phyloP scores from a whole-genome alignment of 805 yeast genomes.

The Myxozyma nipponensis region DNA sequence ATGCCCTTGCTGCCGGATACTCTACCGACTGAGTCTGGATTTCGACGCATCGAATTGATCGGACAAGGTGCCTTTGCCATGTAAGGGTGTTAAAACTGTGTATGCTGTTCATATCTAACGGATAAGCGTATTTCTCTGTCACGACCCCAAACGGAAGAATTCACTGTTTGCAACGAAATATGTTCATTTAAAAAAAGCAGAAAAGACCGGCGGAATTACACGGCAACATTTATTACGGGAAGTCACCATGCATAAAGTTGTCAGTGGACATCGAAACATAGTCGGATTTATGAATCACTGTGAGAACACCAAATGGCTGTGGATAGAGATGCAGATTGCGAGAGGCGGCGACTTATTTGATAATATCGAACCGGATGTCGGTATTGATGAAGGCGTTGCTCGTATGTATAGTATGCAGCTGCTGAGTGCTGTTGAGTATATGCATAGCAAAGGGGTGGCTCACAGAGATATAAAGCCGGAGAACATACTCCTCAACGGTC shows the following conservation, averaged over 20 bases:
- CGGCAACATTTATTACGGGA: slow-evolving; percentile 48
- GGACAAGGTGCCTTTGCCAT: neutral
- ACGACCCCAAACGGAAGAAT: neutral
- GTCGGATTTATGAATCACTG: slow-evolving; percentile 54
- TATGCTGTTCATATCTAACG: neutral
- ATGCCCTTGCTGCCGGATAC: slow-evolving; percentile 1
- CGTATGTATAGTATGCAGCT: slow-evolving; percentile 68
- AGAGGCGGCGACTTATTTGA: slow-evolving; percentile 75
- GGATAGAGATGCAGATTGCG: slow-evolving; percentile 66
- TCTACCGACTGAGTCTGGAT: neutral
- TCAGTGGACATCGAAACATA: slow-evolving; percentile 56
- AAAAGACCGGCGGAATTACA: slow-evolving; percentile 26
- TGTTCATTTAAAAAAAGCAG: slow-evolving; percentile 36
- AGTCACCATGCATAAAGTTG: slow-evolving; percentile 54
- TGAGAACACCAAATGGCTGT: slow-evolving; percentile 53
- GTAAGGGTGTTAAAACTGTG: neutral
- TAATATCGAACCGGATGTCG: slow-evolving; percentile 71
- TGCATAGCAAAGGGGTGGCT: slow-evolving; percentile 63
- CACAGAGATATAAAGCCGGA: slow-evolving; percentile 70
- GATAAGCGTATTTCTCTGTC: slow-evolving; percentile 1
- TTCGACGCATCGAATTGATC: neutral
- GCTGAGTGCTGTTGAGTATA: slow-evolving; percentile 53
- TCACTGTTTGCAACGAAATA: slow-evolving; percentile 4
- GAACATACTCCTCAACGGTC: slow-evolving; percentile 56
- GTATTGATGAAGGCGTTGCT: slow-evolving; percentile 61